These are phyloP conservation scores for Persicaria tinctoria DNA, from an alignment of 148 eudicot species.

Conservation along the genomic window DNA sequence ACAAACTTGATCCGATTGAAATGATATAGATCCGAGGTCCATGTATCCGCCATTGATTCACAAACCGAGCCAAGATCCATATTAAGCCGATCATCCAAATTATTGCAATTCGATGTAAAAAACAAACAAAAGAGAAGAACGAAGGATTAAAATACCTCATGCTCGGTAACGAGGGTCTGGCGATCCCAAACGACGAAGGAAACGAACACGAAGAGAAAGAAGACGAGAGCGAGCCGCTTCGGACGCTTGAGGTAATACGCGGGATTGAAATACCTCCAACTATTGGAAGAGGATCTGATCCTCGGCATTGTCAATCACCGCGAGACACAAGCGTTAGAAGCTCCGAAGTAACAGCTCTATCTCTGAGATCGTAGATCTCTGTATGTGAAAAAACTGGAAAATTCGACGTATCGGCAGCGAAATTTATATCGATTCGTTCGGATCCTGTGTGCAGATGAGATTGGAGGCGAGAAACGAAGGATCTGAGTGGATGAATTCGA, in stretches of 20 bases:
- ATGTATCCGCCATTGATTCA: background rate
- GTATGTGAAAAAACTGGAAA: background rate
- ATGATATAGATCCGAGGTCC: background rate
- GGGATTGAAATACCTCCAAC: slow-evolving; percentile 70
- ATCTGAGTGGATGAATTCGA: background rate
- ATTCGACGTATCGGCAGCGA: background rate
- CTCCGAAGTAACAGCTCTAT: background rate
- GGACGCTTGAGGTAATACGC: slow-evolving; percentile 92
- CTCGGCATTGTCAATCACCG: slow-evolving; percentile 47
- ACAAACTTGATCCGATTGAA: slow-evolving; percentile 3
- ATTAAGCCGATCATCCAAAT: background rate
- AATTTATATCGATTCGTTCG: background rate
- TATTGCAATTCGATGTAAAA: background rate
- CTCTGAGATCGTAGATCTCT: background rate
- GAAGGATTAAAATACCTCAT: slow-evolving; percentile 39
- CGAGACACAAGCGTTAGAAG: background rate
- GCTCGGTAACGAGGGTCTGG: slow-evolving; percentile 70
- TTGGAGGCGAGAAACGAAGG: background rate
- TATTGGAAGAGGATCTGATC: slow-evolving; percentile 56
- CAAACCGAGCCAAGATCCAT: background rate
- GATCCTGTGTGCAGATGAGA: background rate
- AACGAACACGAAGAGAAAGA: slow-evolving; percentile 52
- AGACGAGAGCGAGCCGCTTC: slow-evolving; percentile 64
- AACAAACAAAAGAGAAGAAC: background rate
- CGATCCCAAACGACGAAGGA: slow-evolving; percentile 87